These are phyloP conservation scores for Dictyostelium purpureum DNA, from an alignment of 78 protist species.

Conservation along the genomic window DNA sequence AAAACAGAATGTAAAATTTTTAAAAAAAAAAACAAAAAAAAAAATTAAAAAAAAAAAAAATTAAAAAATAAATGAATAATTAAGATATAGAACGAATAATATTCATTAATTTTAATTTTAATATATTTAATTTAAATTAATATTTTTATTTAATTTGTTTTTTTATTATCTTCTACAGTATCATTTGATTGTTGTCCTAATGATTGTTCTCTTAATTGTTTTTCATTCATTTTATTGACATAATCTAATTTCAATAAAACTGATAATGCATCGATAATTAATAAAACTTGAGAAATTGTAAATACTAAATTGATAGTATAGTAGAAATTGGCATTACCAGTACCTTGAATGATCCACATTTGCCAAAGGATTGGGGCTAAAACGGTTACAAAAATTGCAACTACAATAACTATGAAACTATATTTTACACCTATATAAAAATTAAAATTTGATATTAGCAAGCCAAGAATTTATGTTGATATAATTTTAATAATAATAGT, in stretches of 20 bases:
- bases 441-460: not conserved
- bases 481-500: too few relatives aligned
- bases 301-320: slow-evolving; percentile 82
- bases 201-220: not conserved
- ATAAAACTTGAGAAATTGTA: slow-evolving; percentile 68
- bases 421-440: slow-evolving; percentile 58
- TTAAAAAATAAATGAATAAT: not conserved
- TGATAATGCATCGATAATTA: slow-evolving; percentile 64
- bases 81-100: too few relatives aligned
- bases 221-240: slow-evolving; percentile 33
- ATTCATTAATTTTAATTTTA: too few relatives aligned
- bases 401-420: slow-evolving; percentile 55
- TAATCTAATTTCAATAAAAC: slow-evolving; percentile 53
- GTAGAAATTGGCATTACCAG: slow-evolving; percentile 83
- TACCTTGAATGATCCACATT: slow-evolving; percentile 83
- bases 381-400: slow-evolving; percentile 55
- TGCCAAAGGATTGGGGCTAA: slow-evolving; percentile 80
- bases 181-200: not conserved
- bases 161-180: not conserved
- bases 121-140: too few relatives aligned
- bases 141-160: not conserved
- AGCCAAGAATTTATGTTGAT: not conserved
- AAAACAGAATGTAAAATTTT: not conserved
- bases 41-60: not conserved
- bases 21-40: not conserved